Conservation (phyloP, 108 stramenopile species). For the Pseudonitzschia delicatissima region DNA sequence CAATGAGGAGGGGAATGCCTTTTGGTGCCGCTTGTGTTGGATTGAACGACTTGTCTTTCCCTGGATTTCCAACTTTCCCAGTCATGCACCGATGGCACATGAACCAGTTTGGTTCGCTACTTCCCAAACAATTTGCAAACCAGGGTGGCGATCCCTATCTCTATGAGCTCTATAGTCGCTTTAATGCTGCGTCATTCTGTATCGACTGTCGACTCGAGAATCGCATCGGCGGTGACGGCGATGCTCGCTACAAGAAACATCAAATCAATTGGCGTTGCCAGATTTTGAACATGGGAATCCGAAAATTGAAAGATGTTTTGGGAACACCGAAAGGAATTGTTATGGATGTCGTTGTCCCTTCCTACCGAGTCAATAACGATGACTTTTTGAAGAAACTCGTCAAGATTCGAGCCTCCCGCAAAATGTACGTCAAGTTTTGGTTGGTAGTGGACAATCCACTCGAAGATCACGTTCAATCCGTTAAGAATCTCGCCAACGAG, state of each 20-base stretch:
- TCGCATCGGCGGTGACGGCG: no score
- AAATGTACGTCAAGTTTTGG: slow-evolving; percentile 31
- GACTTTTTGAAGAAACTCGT: slow-evolving; percentile 12
- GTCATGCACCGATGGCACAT: no score
- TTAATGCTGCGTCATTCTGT: no score
- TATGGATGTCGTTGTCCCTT: slow-evolving; percentile 44
- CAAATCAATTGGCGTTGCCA: slow-evolving; percentile 23
- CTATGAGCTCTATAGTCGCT: no score
- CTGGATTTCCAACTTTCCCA: no score
- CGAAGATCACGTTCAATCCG: slow-evolving; percentile 13
- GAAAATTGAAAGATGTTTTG: neutral
- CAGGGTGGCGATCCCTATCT: no score
- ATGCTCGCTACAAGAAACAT: slow-evolving; percentile 24
- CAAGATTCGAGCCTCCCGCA: slow-evolving; percentile 15
- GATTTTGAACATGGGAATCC: slow-evolving; percentile 9
- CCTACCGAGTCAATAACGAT: slow-evolving; percentile 26
- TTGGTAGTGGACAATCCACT: slow-evolving; percentile 38
- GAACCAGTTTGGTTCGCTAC: no score
- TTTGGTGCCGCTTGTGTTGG: no score
- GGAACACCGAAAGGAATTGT: slow-evolving; percentile 11
- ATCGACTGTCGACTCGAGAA: no score
- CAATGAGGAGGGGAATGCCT: no score
- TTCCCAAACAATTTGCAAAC: no score
- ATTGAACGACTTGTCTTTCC: no score
- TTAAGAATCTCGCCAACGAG: slow-evolving; percentile 18